Percentiles rank a stretch among this genome's conserved stretches.
Evolutionary conservation across 164 flowering plant genomes (phyloP).

Genomic region (Vitis cinerea): DNA sequence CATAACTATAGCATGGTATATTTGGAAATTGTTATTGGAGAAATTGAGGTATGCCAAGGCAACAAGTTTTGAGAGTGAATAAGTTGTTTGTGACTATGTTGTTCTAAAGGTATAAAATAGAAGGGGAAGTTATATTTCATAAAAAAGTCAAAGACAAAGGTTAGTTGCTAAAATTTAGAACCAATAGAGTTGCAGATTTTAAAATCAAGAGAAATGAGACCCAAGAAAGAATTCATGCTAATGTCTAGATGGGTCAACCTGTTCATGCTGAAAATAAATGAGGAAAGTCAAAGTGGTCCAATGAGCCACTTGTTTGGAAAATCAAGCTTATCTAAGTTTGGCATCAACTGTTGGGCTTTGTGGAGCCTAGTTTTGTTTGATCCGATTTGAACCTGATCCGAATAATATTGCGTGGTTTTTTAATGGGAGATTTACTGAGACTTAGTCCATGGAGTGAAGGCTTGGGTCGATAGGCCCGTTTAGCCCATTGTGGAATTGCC

Average conservation of each 20-base stretch:
- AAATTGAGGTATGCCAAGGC: constrained; percentile 57
- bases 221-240: constrained; percentile 51
- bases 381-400: too few relatives aligned
- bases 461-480: too few relatives aligned
- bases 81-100: constrained; percentile 41
- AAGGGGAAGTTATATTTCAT: too few relatives aligned
- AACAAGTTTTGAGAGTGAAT: constrained; percentile 34
- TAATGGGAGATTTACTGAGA: too few relatives aligned
- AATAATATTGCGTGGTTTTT: too few relatives aligned
- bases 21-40: constrained; percentile 44
- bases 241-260: constrained; percentile 47
- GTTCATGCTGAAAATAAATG: constrained; percentile 33
- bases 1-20: constrained; percentile 46
- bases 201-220: constrained; percentile 28
- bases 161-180: constrained; percentile 55
- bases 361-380: too few relatives aligned
- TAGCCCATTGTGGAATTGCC: too few relatives aligned
- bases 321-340: constrained; percentile 49
- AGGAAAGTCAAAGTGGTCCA: constrained; percentile 34
- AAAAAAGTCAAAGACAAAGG: too few relatives aligned
- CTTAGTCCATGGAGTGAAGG: too few relatives aligned
- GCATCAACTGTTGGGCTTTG: constrained; percentile 15
- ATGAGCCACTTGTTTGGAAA: constrained; percentile 42
- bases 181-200: constrained; percentile 33
- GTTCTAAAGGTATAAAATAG: constrained; percentile 54